phyloP scores from a whole-genome alignment of 1,284 basidiomycete species.

The Lentinula novae-zelandiae region DNA sequence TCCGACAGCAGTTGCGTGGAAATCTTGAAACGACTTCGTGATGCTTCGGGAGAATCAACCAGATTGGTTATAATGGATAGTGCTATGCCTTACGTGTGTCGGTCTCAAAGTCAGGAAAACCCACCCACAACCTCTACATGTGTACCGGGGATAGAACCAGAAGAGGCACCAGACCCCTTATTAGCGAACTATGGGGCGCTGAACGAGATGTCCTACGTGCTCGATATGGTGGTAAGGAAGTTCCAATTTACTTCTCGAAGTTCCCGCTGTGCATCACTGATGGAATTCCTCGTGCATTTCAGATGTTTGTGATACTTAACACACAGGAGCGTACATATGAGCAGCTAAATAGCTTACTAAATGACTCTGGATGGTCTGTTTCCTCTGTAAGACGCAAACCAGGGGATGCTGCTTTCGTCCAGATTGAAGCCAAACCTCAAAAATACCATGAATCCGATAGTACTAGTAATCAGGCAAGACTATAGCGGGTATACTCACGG shows the following conservation, averaged over 20 bases:
- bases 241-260: not conserved
- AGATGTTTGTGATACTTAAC: conserved; percentile 20
- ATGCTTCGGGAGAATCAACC: conserved; percentile 6
- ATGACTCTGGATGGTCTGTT: conserved; percentile 15
- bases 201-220: conserved; percentile 19
- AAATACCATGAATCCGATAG: too few species aligned
- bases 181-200: conserved; percentile 22
- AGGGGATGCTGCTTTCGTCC: conserved; percentile 9
- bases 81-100: conserved; percentile 19
- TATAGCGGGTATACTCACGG: not conserved
- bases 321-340: conserved; percentile 19
- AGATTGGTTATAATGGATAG: conserved; percentile 14
- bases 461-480: not conserved
- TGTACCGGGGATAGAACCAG: conserved; percentile 1
- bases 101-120: not conserved
- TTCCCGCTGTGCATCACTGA: not conserved
- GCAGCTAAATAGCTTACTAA: conserved; percentile 13
- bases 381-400: conserved; percentile 16
- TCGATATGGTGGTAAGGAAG: conserved; percentile 20
- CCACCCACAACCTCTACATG: not conserved
- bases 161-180: conserved; percentile 18
- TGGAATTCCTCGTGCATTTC: not conserved
- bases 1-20: conserved; percentile 13
- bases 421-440: conserved; percentile 8
- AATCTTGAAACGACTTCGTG: conserved; percentile 12